Conservation (phyloP, 2,329 filamentous ascomycete species). For the Daldinia sp. region DNA sequence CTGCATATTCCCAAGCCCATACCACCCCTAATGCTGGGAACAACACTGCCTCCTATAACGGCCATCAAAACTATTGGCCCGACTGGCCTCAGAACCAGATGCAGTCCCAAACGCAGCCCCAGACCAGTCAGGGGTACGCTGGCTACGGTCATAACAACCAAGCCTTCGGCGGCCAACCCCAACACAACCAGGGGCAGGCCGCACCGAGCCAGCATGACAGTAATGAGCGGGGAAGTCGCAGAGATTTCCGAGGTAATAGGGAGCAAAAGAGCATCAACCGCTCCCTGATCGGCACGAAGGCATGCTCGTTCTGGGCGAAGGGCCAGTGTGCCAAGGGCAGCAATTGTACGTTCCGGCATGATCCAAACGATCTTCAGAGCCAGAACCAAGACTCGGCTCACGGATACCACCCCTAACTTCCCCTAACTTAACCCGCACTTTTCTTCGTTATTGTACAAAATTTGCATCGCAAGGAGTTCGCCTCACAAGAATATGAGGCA, state of each 20-base stretch:
- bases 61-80: constrained; percentile 35
- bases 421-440: background rate
- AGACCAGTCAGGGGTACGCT: constrained; percentile 26
- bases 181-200: constrained; percentile 14
- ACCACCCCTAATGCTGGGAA: background rate
- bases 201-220: constrained; percentile 42
- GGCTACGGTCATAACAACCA: constrained; percentile 35
- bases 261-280: constrained; percentile 64
- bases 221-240: constrained; percentile 52
- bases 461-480: constrained; percentile 27
- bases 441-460: constrained; percentile 24
- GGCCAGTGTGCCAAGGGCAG: constrained; percentile 80
- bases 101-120: constrained; percentile 28
- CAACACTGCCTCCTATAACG: constrained; percentile 11
- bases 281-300: constrained; percentile 72
- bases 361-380: constrained; percentile 54
- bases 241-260: constrained; percentile 57
- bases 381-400: constrained; percentile 19
- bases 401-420: background rate
- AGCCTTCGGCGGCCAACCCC: constrained; percentile 13
- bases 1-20: constrained; percentile 22
- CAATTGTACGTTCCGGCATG: constrained; percentile 80
- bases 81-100: constrained; percentile 43
- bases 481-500: constrained; percentile 12
- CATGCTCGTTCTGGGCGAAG: constrained; percentile 77